Base-by-base conservation (phyloP, 352 stramenopile species). In the Phytophthora niederhauseri region DNA sequence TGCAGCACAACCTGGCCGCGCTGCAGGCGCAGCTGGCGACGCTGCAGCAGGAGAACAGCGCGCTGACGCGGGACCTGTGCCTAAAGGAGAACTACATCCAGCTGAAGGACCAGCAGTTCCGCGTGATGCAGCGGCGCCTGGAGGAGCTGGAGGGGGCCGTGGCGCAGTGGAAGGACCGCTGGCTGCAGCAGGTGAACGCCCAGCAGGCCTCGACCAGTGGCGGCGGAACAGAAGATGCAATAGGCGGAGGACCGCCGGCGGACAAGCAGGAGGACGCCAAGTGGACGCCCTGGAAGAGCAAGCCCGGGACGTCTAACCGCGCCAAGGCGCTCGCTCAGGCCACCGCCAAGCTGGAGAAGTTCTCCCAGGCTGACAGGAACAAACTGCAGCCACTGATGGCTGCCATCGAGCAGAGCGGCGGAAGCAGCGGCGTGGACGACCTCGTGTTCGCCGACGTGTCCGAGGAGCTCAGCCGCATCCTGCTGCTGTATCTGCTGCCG, bases 71-170 rank as follows among this genome's bases (percentile, higher is more conserved):
- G 45, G 80, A 85, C 52, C 30, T 91, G 55, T 83, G 73, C 26
- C 66, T 92, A n/a, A 90, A 90, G 62, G 84, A 91, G 57, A 91
- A 90, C 70, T 87, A 89, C 68, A 73, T 92, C 56, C 77, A 90
- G 63, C 80, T 85, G 11, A 89, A 89, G 53, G 84, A 92, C 61
- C 84, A 92, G 75, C 84, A 92, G 72, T 80, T 87, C 52, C 82
- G 84, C 73, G 81, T 87, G 15, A 86, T 92, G 73, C 84, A 92
- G 73, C 74, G 81, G 26, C 84, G 84, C 17, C 67, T 92, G 48
- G 84, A 91, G 34, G 84, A 90, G 51, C 58, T 91, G 41, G 84
- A 92, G 51, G 66, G 69, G 14, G 58, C 69, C 15, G 78, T 91
- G 30, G 81, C 82, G 2, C 63, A 75, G 43, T 92, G 84, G 84